These are phyloP conservation scores for Cenchrus americanus DNA, from an alignment of 176 grass and related monocot species.

Conservation along the genomic window DNA sequence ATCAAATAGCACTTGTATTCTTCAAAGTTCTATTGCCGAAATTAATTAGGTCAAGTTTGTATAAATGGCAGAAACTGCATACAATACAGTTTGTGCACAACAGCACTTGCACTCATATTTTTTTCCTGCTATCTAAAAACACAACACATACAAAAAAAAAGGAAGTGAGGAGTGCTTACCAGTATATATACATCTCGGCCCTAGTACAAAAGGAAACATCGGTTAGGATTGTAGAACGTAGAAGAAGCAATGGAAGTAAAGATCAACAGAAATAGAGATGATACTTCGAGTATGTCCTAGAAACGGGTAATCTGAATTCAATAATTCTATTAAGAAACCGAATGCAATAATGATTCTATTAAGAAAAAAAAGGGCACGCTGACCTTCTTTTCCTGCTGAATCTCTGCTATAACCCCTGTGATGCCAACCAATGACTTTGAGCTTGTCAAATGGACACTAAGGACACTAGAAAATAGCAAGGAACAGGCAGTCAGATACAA, in stretches of 20 bases:
- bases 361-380: not conserved
- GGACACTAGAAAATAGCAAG: slow-evolving; percentile 53
- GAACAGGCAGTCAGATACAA: not conserved
- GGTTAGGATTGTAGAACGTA: slow-evolving; percentile 23
- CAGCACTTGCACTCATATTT: not conserved
- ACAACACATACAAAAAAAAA: not conserved
- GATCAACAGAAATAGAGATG: not conserved
- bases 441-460: slow-evolving; percentile 91
- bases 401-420: slow-evolving; percentile 89
- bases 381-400: slow-evolving; percentile 97
- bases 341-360: too few relatives aligned
- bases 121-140: not conserved
- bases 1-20: not conserved
- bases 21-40: not conserved
- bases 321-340: too few relatives aligned
- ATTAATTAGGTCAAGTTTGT: not conserved
- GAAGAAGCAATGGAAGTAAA: slow-evolving; percentile 7
- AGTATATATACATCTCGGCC: slow-evolving; percentile 94
- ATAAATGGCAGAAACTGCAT: not conserved
- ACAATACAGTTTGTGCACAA: not conserved
- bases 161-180: slow-evolving; percentile 48
- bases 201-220: slow-evolving; percentile 45
- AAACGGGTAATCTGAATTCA: not conserved
- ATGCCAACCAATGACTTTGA: slow-evolving; percentile 96
- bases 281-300: not conserved